Evolutionary conservation across 768 basidiomycete genomes (phyloP).

Genomic region (Naganishia vishniacii): DNA sequence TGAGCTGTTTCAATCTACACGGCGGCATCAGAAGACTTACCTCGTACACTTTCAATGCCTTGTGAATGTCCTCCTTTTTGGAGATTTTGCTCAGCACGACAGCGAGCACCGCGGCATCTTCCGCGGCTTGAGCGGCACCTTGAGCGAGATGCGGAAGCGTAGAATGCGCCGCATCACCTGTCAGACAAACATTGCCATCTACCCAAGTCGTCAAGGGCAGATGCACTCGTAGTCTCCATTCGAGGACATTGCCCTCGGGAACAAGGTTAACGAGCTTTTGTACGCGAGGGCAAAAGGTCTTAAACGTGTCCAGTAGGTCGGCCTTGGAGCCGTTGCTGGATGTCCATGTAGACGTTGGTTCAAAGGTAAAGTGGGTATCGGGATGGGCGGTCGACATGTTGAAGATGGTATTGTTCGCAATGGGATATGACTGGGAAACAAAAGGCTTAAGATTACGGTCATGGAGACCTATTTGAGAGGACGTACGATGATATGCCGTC

Average conservation of each 20-base stretch:
- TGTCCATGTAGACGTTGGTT: constrained; percentile 48
- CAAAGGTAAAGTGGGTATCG: constrained; percentile 48
- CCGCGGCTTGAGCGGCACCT: constrained; percentile 18
- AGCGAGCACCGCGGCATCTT: constrained; percentile 43
- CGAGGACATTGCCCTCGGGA: constrained; percentile 47
- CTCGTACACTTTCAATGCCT: constrained; percentile 37
- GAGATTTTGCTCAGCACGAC: constrained; percentile 41
- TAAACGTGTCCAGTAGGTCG: constrained; percentile 48
- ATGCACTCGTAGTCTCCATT: constrained; percentile 52
- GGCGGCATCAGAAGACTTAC: constrained; percentile 2
- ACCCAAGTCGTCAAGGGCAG: constrained; percentile 51
- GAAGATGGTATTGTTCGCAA: constrained; percentile 47
- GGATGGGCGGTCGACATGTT: constrained; percentile 51
- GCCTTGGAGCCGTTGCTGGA: constrained; percentile 45
- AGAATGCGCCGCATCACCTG: constrained; percentile 14
- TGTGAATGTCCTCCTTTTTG: constrained; percentile 36
- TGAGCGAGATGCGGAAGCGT: constrained; percentile 15
- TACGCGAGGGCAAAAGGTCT: constrained; percentile 49
- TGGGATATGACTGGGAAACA: constrained; percentile 47
- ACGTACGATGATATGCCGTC: constrained; percentile 47
- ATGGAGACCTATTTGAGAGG: too few relatives aligned
- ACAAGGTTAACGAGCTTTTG: constrained; percentile 49
- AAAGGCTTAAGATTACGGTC: too few relatives aligned
- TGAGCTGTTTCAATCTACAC: constrained; percentile 19
- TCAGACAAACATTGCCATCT: constrained; percentile 41